phyloP scores from a whole-genome alignment of 1,139 yeast genomes.

The Kurtzmaniella quercitrusa region DNA sequence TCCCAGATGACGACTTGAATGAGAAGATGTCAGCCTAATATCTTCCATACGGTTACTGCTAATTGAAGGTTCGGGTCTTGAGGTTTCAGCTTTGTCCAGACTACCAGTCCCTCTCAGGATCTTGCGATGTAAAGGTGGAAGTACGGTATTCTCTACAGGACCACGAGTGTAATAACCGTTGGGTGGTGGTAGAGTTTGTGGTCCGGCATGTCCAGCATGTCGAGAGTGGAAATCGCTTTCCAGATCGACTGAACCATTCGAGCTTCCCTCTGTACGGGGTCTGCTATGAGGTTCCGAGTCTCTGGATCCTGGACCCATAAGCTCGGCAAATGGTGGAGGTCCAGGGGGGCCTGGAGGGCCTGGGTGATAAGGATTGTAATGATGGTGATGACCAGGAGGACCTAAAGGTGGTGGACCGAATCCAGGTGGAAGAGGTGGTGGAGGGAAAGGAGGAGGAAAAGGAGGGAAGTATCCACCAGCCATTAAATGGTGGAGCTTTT shows the following conservation, averaged over 20 bases:
- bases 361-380: neutral
- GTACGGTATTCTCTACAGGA: constrained; percentile 3
- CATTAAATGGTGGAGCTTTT: constrained; percentile 1
- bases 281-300: neutral
- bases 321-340: constrained; percentile 3
- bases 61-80: neutral
- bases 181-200: neutral
- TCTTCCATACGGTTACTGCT: neutral
- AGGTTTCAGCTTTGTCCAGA: neutral
- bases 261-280: neutral
- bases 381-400: constrained; percentile 10
- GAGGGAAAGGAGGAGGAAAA: constrained; percentile 8
- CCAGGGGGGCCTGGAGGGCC: constrained; percentile 5
- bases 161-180: neutral
- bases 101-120: neutral
- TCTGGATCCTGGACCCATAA: neutral
- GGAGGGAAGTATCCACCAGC: constrained; percentile 7
- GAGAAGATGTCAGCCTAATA: neutral
- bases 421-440: constrained; percentile 10
- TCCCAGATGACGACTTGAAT: constrained; percentile 1
- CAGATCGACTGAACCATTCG: neutral
- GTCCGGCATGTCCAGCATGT: constrained; percentile 1
- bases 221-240: neutral
- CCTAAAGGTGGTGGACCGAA: constrained; percentile 10
- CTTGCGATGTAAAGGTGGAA: constrained; percentile 8